phyloP scores from a whole-genome alignment of 345 rosid genomes.

The Iberis pinnata region DNA sequence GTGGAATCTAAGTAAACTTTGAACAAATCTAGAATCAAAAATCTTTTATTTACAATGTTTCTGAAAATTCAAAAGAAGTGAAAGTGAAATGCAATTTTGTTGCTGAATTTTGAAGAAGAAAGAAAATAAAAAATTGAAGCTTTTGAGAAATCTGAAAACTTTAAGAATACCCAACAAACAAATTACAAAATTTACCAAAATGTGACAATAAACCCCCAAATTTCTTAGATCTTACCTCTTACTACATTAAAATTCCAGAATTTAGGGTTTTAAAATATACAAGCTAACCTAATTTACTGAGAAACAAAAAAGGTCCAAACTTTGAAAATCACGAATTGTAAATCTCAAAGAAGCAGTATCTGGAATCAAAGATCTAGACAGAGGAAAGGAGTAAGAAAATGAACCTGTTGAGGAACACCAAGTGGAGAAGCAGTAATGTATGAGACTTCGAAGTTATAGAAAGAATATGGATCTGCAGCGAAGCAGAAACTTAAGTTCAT shows the following conservation, averaged over 20 bases:
- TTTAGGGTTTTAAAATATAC: slow-evolving; percentile 9
- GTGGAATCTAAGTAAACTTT: too few relatives aligned
- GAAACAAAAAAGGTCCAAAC: too few relatives aligned
- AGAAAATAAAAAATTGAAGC: slow-evolving; percentile 17
- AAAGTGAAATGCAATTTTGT: not conserved
- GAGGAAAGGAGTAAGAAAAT: not conserved
- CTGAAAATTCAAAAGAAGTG: not conserved
- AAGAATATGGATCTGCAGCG: slow-evolving; percentile 72
- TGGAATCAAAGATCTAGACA: too few relatives aligned
- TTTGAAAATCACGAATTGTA: slow-evolving; percentile 1
- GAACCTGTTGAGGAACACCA: slow-evolving; percentile 92
- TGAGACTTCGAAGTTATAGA: slow-evolving; percentile 66
- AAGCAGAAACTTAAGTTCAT: slow-evolving; percentile 43
- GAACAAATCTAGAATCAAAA: slow-evolving; percentile 7
- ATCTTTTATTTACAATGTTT: too few relatives aligned
- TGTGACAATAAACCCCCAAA: not conserved
- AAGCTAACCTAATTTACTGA: too few relatives aligned
- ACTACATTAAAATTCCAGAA: not conserved
- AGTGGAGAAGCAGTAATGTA: slow-evolving; percentile 96
- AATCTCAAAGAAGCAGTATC: slow-evolving; percentile 8
- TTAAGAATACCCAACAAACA: slow-evolving; percentile 14
- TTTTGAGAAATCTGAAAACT: slow-evolving; percentile 19
- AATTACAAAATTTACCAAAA: slow-evolving; percentile 19
- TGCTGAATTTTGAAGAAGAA: not conserved
- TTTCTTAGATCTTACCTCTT: too few relatives aligned